Evolutionary conservation across 1,139 yeast species (phyloP).

Genomic region (Blastobotrys arbuscula): DNA sequence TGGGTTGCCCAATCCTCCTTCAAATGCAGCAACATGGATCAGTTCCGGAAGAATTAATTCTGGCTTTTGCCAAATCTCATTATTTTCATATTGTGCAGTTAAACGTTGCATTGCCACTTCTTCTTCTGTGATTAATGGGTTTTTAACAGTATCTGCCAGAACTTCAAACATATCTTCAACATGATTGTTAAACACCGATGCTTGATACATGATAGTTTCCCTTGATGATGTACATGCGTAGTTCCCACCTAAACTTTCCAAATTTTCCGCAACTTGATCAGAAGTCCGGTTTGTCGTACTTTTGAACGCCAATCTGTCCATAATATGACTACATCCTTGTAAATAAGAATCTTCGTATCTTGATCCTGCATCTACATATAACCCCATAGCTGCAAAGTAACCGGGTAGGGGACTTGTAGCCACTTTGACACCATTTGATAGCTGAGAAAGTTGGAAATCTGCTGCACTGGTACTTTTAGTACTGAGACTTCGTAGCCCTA

Average conservation of each 20-base stretch:
- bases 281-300: constrained; percentile 62
- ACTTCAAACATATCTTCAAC: constrained; percentile 76
- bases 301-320: constrained; percentile 82
- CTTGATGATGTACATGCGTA: constrained; percentile 91
- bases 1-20: constrained; percentile 80
- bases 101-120: constrained; percentile 71
- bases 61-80: constrained; percentile 78
- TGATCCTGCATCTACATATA: constrained; percentile 87
- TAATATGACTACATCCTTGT: constrained; percentile 73
- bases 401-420: constrained; percentile 86
- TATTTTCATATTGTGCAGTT: constrained; percentile 76
- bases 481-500: not conserved
- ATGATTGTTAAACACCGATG: constrained; percentile 84
- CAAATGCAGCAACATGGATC: constrained; percentile 76
- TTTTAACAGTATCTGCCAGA: constrained; percentile 72
- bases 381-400: constrained; percentile 86
- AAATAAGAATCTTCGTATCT: constrained; percentile 57
- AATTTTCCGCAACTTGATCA: constrained; percentile 63
- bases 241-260: constrained; percentile 86
- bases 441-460: constrained; percentile 40
- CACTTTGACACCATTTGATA: constrained; percentile 73
- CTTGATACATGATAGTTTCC: constrained; percentile 89
- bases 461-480: constrained; percentile 5
- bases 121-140: constrained; percentile 60
- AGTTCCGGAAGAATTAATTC: constrained; percentile 84